Conservation (phyloP, 768 basidiomycete species). For the Rhodosporidiobolus odoratus region DNA sequence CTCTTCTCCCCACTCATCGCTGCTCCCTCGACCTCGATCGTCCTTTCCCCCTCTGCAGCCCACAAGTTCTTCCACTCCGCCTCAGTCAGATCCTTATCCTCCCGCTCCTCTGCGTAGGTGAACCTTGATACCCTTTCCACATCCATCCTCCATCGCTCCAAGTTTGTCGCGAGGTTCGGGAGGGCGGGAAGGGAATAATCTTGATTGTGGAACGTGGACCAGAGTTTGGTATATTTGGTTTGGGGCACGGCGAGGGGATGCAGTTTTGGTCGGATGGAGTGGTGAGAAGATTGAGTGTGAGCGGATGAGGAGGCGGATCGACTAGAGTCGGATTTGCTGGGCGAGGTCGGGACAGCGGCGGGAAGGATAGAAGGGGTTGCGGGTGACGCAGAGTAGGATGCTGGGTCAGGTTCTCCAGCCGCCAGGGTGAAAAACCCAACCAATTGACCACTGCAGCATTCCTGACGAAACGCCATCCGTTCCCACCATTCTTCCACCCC, state of each 20-base stretch:
- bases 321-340: background rate
- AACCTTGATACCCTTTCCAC: background rate
- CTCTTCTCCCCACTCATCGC: background rate
- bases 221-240: conserved; percentile 35
- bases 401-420: conserved; percentile 34
- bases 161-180: background rate
- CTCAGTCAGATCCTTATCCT: background rate
- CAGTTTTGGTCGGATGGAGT: background rate
- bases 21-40: background rate
- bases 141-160: conserved; percentile 11
- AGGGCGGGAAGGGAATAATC: conserved; percentile 31
- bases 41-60: background rate
- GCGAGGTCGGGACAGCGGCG: background rate
- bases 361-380: background rate
- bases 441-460: conserved; percentile 81
- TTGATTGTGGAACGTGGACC: conserved; percentile 40
- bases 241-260: conserved; percentile 21
- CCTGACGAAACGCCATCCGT: conserved; percentile 90
- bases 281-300: background rate
- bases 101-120: background rate
- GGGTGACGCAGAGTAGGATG: conserved; percentile 39
- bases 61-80: background rate
- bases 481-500: conserved; percentile 85
- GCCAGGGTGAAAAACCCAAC: conserved; percentile 85
- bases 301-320: background rate